Base-by-base conservation (phyloP, 805 yeast species). In the Middelhovenomyces tepae region DNA sequence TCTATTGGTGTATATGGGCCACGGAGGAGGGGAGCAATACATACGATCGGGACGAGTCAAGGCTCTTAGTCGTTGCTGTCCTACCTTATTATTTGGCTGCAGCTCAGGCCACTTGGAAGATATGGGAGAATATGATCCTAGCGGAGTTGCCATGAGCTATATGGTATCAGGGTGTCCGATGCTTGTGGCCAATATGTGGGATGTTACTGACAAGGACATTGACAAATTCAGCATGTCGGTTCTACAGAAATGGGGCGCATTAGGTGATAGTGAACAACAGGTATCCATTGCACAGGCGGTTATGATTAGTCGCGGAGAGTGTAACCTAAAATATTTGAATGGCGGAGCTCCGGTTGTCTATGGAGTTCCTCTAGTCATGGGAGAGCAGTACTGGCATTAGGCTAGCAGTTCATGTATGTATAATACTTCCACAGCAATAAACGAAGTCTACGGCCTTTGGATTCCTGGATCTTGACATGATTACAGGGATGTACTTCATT, bases 11-110 rank as follows among this genome's bases (percentile, higher is more conserved):
- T 91, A 83, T 52, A 65, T 87, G 35, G 99, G 99, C 0, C 99
- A 91, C 57, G 96, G 97, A 0, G 91, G 95, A 4, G 95, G 97
- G n/a, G 89, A 84, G 41, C 86, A 81, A 40, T 85, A 75, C 48
- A 60, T 84, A 7, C 65, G 75, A 19, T 62, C 77, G 1, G 64
- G 73, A 4, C 56, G 69, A 1, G 56, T 86, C 27, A 70, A 71
- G 34, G 57, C 60, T 7, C 51, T 65, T 71, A 17, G 35, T 10
- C 15, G 22, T 5, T 53, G 65, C 34, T 43, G 57, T 9, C 57
- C 66, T 1, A 40, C 61, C 0, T 62, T 86, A 27, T 61, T 91
- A 15, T 58, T 91, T 28, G 99, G 99, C 0, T 91, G 99, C 47
- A 82, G 94, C 0, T 89, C 97, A 0, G 95, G 94, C 0, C 60